A percentile compares a stretch with the other conserved stretches of the same genome.
Conservation (phyloP, 2,329 filamentous ascomycete genomes). For the Cladophialophora yegresii region DNA sequence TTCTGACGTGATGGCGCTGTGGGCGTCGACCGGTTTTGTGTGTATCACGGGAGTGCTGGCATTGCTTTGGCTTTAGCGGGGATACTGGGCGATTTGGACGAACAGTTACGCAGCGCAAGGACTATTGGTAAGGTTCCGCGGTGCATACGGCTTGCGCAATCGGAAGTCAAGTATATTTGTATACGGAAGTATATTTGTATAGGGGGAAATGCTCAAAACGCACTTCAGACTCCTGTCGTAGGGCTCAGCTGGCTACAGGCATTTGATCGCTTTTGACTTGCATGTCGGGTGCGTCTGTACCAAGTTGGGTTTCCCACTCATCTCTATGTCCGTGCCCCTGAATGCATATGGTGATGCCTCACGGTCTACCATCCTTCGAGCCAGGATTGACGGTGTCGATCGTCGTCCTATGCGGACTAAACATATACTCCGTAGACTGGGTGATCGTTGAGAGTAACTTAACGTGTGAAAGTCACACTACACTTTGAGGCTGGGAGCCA, state of each 20-base stretch:
- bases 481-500: neutral
- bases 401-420: neutral
- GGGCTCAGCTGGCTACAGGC: neutral
- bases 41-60: conserved; percentile 15
- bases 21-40: conserved; percentile 12
- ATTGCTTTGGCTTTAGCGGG: conserved; percentile 14
- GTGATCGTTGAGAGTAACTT: neutral
- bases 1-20: conserved; percentile 60
- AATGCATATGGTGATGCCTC: neutral
- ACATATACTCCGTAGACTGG: neutral
- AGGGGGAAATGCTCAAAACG: neutral
- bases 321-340: too few species aligned
- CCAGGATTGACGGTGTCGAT: neutral
- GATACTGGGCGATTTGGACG: conserved; percentile 17
- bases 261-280: neutral
- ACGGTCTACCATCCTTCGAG: neutral
- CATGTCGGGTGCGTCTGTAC: neutral
- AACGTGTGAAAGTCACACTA: neutral
- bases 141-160: neutral
- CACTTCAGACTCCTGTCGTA: neutral
- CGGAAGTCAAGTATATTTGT: neutral
- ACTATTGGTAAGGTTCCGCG: neutral
- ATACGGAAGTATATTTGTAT: neutral
- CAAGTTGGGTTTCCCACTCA: neutral
- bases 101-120: conserved; percentile 6